Conservation (phyloP, 495 filamentous ascomycete species). For the Talaromyces ruber region DNA sequence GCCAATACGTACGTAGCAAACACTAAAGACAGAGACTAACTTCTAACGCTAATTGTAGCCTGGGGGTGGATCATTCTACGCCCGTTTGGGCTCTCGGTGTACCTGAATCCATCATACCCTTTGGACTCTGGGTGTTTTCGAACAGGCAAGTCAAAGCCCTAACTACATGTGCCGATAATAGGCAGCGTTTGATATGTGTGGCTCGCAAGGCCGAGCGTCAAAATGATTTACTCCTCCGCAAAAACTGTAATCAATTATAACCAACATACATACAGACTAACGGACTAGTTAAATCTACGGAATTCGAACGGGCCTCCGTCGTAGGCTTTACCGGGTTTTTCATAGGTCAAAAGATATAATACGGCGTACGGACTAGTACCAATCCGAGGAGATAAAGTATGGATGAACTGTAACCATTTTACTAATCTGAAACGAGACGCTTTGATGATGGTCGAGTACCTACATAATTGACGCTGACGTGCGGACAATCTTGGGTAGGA, state of each 20-base stretch:
- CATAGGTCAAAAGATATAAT: neutral
- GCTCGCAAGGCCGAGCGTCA: neutral
- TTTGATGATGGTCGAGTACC: neutral
- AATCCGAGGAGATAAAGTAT: neutral
- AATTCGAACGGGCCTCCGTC: neutral
- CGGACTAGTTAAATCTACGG: neutral
- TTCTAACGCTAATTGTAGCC: neutral
- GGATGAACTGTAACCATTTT: neutral
- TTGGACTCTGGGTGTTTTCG: neutral
- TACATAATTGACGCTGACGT: neutral
- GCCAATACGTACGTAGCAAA: neutral
- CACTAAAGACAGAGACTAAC: neutral
- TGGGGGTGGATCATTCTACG: conserved; percentile 2
- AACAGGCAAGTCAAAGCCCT: neutral
- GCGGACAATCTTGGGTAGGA: neutral
- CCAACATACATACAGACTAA: neutral
- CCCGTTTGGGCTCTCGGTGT: neutral
- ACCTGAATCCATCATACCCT: neutral
- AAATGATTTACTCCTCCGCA: neutral
- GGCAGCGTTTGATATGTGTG: neutral
- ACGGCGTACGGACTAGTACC: neutral
- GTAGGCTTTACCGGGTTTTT: neutral
- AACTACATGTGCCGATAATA: neutral
- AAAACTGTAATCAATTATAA: neutral
- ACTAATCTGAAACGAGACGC: neutral